Evolutionary conservation across 1,284 basidiomycete genomes (phyloP), one percentile per base, ranked within the genome.

Genomic region (Cutaneotrichosporon spelunceum): DNA sequence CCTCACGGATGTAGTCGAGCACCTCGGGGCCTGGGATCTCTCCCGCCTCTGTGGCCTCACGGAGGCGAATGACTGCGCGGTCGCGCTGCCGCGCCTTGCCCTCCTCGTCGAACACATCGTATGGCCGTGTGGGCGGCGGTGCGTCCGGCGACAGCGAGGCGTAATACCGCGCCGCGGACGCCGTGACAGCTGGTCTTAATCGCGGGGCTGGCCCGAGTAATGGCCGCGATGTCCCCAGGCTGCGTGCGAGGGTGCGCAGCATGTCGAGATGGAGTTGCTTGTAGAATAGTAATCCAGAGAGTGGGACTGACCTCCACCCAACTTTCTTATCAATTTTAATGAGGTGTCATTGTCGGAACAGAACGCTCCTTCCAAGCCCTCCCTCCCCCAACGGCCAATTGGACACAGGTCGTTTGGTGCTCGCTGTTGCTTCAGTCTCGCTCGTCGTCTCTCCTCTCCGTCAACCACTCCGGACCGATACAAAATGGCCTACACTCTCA

Each of bases 1-100:
- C 93, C 60, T 92, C 86, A 30, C 92, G 85, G 23, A 99, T 82
- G 77, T 99, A 99, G 82, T 99, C 96, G 0, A 96, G 92, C 0
- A 86, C 84, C 65, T 87, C 47, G 3, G 42, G 45, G 9, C 34
- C 48, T 21, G 63, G 57, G 6, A 58, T 24, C 16, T 62, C 64
- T 10, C 53, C 57, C 0, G 52, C 52, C 13, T 27, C 56, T 16
- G 83, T 70, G 87, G 93, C 48, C 83, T 82, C 30, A 80, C 76
- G 14, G 86, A 86, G 34, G 79, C 84, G 50, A 85, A 84, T 54
- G 81, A 83, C 49, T 72, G 93, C 88, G 13, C 87, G 83, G 73
- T 95, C 87, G 70, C 86, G 88, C 78, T 99, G 95, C 11, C 85
- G 73, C 39, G 81, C 82, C 79, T 99, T 99, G n/a, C 83, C 86